Evolutionary conservation across 202 grass and related monocot species (phyloP).

Genomic region (Digitaria exilis): DNA sequence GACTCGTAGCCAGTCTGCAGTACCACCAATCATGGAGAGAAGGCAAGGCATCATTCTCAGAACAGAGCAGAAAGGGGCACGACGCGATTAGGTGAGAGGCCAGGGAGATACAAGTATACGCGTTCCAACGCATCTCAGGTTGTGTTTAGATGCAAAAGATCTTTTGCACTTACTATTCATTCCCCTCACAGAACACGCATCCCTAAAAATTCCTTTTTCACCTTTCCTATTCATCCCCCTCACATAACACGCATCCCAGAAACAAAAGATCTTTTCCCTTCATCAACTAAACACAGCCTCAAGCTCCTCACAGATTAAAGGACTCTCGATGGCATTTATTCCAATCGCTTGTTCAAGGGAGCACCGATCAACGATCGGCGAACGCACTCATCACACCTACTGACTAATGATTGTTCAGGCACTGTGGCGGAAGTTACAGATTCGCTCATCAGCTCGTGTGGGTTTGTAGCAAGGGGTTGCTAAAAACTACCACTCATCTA

Average conservation of each 20-base stretch:
- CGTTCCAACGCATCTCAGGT: neutral
- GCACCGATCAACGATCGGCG: neutral
- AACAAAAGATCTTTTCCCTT: no score
- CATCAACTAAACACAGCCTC: no score
- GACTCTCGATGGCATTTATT: neutral
- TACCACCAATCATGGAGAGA: conserved; percentile 13
- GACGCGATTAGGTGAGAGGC: neutral
- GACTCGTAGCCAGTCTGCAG: no score
- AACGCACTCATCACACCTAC: neutral
- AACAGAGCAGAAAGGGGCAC: neutral
- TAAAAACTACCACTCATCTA: conserved; percentile 10
- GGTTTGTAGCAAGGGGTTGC: neutral
- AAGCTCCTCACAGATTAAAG: no score
- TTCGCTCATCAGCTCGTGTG: neutral
- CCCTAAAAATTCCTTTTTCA: no score
- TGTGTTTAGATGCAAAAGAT: no score
- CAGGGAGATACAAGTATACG: neutral
- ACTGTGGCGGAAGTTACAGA: conserved; percentile 17
- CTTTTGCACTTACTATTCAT: no score
- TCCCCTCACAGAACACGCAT: no score
- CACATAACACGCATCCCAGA: no score
- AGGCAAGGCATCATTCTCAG: conserved; percentile 37
- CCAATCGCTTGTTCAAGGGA: conserved; percentile 15
- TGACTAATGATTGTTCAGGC: conserved; percentile 8
- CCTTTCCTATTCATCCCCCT: no score